Evolutionary conservation across 2,329 filamentous ascomycete species (phyloP).

Genomic region (Sporothrix pallida): DNA sequence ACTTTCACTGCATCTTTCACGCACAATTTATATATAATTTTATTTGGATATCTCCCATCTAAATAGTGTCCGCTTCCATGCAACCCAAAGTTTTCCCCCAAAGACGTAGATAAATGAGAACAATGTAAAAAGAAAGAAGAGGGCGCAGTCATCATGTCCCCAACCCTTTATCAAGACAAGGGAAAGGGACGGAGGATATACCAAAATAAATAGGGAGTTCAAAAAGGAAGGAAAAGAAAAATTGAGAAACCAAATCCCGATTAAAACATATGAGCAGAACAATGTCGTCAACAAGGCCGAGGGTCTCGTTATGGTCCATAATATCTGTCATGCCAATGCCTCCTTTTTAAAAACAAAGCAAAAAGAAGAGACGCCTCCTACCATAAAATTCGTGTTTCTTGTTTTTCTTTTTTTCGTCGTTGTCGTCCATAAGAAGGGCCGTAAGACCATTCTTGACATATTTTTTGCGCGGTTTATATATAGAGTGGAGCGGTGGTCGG

Average conservation of each 20-base stretch:
- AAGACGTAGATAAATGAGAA: neutral
- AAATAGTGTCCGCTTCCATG: slow-evolving; percentile 35
- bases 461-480: slow-evolving; percentile 31
- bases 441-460: neutral
- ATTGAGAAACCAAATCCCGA: neutral
- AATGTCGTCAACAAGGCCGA: neutral
- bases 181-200: neutral
- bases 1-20: neutral
- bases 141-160: slow-evolving; percentile 4
- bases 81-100: slow-evolving; percentile 24
- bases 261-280: neutral
- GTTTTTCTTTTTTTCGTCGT: slow-evolving; percentile 19
- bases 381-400: slow-evolving; percentile 25
- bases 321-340: neutral
- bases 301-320: neutral
- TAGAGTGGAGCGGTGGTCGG: slow-evolving; percentile 35
- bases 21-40: slow-evolving; percentile 14
- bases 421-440: slow-evolving; percentile 6
- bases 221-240: neutral
- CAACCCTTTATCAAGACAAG: no score
- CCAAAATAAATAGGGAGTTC: slow-evolving; percentile 19
- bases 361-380: slow-evolving; percentile 13
- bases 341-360: neutral
- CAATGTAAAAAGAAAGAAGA: neutral
- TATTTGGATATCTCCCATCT: slow-evolving; percentile 29